These are phyloP conservation scores for Vaccinium macrocarpon DNA, from an alignment of 148 eudicot species.

Conservation along the genomic window DNA sequence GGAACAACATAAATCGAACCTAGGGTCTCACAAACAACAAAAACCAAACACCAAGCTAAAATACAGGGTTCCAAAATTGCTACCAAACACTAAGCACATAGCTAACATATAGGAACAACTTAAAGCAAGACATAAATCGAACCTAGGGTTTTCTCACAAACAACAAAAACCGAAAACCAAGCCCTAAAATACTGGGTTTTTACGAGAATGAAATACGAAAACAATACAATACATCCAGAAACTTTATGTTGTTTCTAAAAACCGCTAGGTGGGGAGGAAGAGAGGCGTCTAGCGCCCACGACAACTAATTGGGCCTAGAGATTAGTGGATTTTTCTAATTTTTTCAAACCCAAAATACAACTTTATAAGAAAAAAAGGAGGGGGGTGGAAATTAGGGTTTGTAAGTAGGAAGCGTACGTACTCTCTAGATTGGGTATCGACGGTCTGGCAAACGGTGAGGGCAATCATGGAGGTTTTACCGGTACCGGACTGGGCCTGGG, in stretches of 20 bases:
- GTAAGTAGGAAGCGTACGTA: conserved; percentile 21
- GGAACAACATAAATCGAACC: not conserved
- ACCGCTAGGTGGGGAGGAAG: too few relatives aligned
- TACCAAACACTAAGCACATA: not conserved
- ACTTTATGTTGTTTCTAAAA: too few relatives aligned
- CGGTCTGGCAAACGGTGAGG: conserved; percentile 84
- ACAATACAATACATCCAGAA: too few relatives aligned
- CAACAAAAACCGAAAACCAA: not conserved
- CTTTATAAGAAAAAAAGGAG: not conserved
- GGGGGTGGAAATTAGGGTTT: conserved; percentile 13
- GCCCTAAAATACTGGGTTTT: not conserved
- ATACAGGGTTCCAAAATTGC: not conserved
- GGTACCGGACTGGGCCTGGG: conserved; percentile 97
- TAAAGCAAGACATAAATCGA: not conserved
- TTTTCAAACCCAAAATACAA: too few relatives aligned
- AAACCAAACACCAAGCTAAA: not conserved
- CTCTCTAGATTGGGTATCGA: conserved; percentile 70
- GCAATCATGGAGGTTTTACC: conserved; percentile 96
- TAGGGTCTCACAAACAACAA: not conserved
- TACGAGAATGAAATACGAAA: too few relatives aligned
- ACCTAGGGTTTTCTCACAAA: too few relatives aligned
- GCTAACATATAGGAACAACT: not conserved
- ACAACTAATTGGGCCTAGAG: too few relatives aligned
- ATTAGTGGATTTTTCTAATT: too few relatives aligned
- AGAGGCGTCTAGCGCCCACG: too few relatives aligned